These are phyloP conservation scores for Tephrocybe sp. DNA, from an alignment of 768 basidiomycete species.

Conservation along the genomic window DNA sequence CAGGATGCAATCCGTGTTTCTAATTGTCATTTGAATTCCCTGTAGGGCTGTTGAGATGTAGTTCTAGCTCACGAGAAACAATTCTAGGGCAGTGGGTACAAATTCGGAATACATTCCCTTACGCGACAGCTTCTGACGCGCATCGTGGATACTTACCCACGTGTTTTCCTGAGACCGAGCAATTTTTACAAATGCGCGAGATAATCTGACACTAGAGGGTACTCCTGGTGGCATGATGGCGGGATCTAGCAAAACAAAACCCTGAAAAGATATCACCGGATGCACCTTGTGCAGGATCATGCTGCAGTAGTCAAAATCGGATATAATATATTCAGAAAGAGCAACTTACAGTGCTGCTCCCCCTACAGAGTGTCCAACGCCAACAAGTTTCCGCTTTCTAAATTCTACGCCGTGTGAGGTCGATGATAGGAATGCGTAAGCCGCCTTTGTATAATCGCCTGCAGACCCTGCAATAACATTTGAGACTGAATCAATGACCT, in stretches of 20 bases:
- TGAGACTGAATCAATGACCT: background rate
- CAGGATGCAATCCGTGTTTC: background rate
- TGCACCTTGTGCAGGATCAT: background rate
- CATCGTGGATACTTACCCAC: background rate
- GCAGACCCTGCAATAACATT: background rate
- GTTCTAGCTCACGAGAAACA: background rate
- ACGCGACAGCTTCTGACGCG: background rate
- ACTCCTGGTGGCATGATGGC: background rate
- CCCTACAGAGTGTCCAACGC: background rate
- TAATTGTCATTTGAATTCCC: background rate
- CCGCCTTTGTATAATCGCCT: background rate
- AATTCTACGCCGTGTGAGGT: background rate
- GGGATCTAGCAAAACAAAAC: background rate
- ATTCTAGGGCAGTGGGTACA: background rate
- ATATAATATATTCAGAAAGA: background rate
- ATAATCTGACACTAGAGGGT: background rate
- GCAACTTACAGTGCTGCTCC: background rate
- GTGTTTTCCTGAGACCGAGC: background rate
- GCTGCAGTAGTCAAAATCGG: background rate
- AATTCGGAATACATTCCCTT: background rate
- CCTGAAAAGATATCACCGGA: background rate
- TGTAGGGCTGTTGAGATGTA: background rate
- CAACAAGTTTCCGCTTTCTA: background rate
- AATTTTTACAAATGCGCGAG: background rate
- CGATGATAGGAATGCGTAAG: background rate